Evolutionary conservation across 345 rosid species (phyloP), one percentile per base, ranked within the genome.

Genomic region (Lagerstroemia speciosa): DNA sequence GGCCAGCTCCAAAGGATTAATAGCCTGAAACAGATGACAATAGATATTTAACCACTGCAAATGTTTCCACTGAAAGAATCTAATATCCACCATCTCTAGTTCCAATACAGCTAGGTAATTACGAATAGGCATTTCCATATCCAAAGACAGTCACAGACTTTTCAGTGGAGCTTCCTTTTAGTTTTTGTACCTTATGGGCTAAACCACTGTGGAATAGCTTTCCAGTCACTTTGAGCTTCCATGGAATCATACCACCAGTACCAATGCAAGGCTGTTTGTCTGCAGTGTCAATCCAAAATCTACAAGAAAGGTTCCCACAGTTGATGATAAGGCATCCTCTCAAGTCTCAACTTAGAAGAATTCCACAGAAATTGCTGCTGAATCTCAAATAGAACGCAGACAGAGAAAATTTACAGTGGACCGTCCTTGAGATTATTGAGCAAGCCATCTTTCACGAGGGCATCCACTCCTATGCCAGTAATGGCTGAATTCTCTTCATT

Each of bases 201-300:
- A 92, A 83, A 77, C 99, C 99, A 37, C 99, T 90, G 75, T 92
- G 98, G 77, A 95, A 92, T 70, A 95, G 95, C 82, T 90, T 92
- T 69, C 99, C 99, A 0, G 90, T 88, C 31, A 80, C 89, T 60
- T 85, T 91, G 78, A 95, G 91, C 80, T 85, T 92, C 99, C 98
- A 95, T 1, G 99, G 98, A 67, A 95, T 83, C 91, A 84, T 85
- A 74, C 99, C 99, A 48, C 99, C 99, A 14, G 98, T 92, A 78
- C 99, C 99, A 77, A 95, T 80, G 81, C 98, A 95, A 62, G 98
- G 99, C 75, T 95, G 99, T 74, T 95, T 95, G 80, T 95, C 98
- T 16, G 99, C 99, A 2, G 96, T 86, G 76, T 95, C 99, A 75
- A 92, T 92, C 99, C 99, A 95, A 81, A 43, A 95, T 68, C 99